Percentiles rank a stretch among this genome's conserved stretches.
phyloP scores from a whole-genome alignment of 1,284 basidiomycete genomes.

The Leccinum glutinopallens region DNA sequence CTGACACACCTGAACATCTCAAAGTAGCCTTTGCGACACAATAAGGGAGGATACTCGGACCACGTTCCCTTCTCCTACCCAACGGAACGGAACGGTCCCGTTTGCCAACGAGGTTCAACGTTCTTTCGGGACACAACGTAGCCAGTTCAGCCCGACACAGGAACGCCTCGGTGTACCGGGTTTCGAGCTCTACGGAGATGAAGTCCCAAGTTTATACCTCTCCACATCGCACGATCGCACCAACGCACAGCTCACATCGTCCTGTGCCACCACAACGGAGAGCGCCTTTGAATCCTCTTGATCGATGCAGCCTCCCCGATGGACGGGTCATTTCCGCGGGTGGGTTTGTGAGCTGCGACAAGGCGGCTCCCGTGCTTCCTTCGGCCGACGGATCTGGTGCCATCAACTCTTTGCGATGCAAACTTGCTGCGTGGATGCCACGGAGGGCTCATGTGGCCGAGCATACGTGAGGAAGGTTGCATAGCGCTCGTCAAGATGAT shows the following conservation, averaged over 20 bases:
- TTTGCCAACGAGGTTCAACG: slow-evolving; percentile 9
- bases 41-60: slow-evolving; percentile 17
- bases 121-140: slow-evolving; percentile 26
- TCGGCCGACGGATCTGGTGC: slow-evolving; percentile 13
- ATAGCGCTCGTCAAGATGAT: slow-evolving; percentile 8
- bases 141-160: slow-evolving; percentile 31
- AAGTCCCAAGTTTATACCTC: slow-evolving; percentile 24
- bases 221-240: slow-evolving; percentile 32
- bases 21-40: slow-evolving; percentile 15
- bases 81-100: slow-evolving; percentile 18
- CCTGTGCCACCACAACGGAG: slow-evolving; percentile 21
- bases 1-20: slow-evolving; percentile 23
- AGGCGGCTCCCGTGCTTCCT: slow-evolving; percentile 20
- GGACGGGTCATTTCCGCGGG: slow-evolving; percentile 30
- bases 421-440: slow-evolving; percentile 9
- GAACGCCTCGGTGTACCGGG: slow-evolving; percentile 35
- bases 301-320: slow-evolving; percentile 24
- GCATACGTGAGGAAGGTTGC: slow-evolving; percentile 1
- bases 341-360: slow-evolving; percentile 7
- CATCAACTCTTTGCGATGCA: slow-evolving; percentile 10
- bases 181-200: slow-evolving; percentile 33
- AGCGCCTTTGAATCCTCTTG: slow-evolving; percentile 9
- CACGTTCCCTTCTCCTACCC: slow-evolving; percentile 16
- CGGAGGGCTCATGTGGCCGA: slow-evolving; percentile 11
- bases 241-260: slow-evolving; percentile 19